Evolutionary conservation across 331 rosid genomes (phyloP).

Genomic region (Stylosanthes scabra): DNA sequence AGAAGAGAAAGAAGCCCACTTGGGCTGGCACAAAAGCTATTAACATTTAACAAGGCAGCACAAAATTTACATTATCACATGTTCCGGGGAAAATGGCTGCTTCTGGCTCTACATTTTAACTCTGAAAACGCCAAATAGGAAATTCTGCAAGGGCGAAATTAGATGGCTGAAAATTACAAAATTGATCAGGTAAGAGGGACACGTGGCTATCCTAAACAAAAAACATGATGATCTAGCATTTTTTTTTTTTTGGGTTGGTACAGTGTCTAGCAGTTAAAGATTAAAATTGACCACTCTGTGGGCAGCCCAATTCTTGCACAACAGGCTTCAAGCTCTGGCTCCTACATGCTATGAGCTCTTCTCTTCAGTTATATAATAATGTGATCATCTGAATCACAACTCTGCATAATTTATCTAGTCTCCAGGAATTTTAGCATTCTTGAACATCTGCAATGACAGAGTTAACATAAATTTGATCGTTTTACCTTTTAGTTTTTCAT

Average conservation of each 20-base stretch:
- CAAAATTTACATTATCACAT: conserved; percentile 37
- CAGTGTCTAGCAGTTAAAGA: conserved; percentile 49
- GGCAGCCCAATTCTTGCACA: conserved; percentile 51
- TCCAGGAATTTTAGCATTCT: conserved; percentile 55
- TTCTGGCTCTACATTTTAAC: conserved; percentile 51
- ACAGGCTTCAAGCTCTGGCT: conserved; percentile 3
- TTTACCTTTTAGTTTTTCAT: conserved; percentile 7
- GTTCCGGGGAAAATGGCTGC: conserved; percentile 50
- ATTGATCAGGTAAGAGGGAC: conserved; percentile 63
- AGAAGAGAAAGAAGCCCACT: conserved; percentile 16
- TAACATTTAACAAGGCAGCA: conserved; percentile 43
- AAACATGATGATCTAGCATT: conserved; percentile 24
- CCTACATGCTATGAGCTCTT: conserved; percentile 44
- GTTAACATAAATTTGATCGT: conserved; percentile 17
- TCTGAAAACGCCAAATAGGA: conserved; percentile 42
- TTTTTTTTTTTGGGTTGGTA: too few relatives aligned
- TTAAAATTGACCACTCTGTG: conserved; percentile 38
- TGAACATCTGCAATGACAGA: conserved; percentile 67
- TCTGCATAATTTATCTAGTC: conserved; percentile 37
- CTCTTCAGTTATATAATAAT: conserved; percentile 32
- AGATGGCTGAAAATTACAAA: conserved; percentile 72
- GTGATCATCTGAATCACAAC: conserved; percentile 35
- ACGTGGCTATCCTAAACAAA: conserved; percentile 54
- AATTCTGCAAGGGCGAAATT: conserved; percentile 46
- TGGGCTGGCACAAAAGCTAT: conserved; percentile 39